These are phyloP conservation scores for Aspergillus sclerotioniger DNA, from an alignment of 495 filamentous ascomycete genomes.

Conservation along the genomic window DNA sequence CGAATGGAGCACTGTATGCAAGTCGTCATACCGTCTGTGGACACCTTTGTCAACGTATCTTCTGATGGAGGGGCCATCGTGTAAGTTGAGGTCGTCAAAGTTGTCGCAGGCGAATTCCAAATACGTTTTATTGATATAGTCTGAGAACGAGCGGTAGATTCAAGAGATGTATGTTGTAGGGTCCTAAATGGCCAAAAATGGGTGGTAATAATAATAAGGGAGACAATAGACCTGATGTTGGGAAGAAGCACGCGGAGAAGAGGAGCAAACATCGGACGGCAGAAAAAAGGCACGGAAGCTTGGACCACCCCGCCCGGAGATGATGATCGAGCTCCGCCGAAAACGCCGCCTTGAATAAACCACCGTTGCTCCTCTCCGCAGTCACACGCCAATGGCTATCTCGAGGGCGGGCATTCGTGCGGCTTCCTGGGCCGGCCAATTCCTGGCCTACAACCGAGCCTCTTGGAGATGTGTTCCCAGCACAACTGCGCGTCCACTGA, in stretches of 20 bases:
- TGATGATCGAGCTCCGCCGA: constrained; percentile 19
- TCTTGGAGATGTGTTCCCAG: constrained; percentile 36
- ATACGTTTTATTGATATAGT: not conserved
- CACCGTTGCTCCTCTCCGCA: constrained; percentile 9
- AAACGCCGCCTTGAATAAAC: constrained; percentile 20
- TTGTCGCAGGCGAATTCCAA: not conserved
- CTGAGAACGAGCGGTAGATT: not conserved
- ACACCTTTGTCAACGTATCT: constrained; percentile 46
- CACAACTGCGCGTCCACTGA: constrained; percentile 18
- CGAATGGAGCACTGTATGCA: not conserved
- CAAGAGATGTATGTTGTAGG: not conserved
- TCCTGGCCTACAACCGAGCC: constrained; percentile 23
- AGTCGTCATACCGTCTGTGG: constrained; percentile 44
- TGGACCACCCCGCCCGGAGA: constrained; percentile 45
- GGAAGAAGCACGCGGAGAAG: constrained; percentile 6
- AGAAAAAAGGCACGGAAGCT: constrained; percentile 37
- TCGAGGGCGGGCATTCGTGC: constrained; percentile 30
- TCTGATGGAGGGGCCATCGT: constrained; percentile 38
- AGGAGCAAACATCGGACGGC: not conserved
- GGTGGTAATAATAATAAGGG: not conserved
- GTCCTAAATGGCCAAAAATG: not conserved
- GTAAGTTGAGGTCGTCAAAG: not conserved
- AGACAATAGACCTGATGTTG: not conserved
- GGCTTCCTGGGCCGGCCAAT: constrained; percentile 32
- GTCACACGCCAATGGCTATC: constrained; percentile 32